phyloP scores from a whole-genome alignment of 2,329 filamentous ascomycete species.

The Penicillium sp. region DNA sequence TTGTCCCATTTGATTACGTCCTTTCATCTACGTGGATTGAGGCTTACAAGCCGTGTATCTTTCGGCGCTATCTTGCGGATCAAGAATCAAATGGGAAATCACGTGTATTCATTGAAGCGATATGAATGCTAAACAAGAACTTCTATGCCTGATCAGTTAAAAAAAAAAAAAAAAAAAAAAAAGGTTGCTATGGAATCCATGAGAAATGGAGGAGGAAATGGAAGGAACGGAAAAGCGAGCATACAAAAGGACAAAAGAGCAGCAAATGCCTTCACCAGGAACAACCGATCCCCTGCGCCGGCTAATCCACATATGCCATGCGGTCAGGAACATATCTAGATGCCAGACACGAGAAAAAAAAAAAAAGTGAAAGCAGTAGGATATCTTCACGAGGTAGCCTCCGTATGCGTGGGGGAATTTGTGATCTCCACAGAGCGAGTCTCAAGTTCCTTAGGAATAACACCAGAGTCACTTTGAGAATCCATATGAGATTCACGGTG shows the following conservation, averaged over 20 bases:
- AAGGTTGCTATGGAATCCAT: not conserved
- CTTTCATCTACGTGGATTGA: no score
- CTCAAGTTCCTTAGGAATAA: conserved; percentile 38
- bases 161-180: no score
- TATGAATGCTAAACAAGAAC: not conserved
- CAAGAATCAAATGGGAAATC: not conserved
- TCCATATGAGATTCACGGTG: conserved; percentile 11
- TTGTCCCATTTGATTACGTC: no score
- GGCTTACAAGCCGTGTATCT: no score
- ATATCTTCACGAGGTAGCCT: conserved; percentile 29
- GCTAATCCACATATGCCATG: conserved; percentile 23
- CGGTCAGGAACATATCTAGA: conserved; percentile 8
- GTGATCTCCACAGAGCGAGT: conserved; percentile 39
- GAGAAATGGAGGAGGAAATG: not conserved
- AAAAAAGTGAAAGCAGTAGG: conserved; percentile 1
- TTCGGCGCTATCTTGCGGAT: no score
- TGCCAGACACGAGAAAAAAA: conserved; percentile 5
- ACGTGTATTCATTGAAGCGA: not conserved
- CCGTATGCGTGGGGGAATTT: conserved; percentile 22
- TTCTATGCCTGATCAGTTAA: not conserved
- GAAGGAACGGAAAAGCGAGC: not conserved
- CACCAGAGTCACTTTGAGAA: conserved; percentile 18
- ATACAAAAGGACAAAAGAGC: conserved; percentile 9
- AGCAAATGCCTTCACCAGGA: conserved; percentile 13
- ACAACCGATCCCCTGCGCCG: conserved; percentile 22